Percentiles rank a stretch among this genome's conserved stretches.
phyloP scores from a whole-genome alignment of 768 basidiomycete genomes.

The Amanita rubescens region DNA sequence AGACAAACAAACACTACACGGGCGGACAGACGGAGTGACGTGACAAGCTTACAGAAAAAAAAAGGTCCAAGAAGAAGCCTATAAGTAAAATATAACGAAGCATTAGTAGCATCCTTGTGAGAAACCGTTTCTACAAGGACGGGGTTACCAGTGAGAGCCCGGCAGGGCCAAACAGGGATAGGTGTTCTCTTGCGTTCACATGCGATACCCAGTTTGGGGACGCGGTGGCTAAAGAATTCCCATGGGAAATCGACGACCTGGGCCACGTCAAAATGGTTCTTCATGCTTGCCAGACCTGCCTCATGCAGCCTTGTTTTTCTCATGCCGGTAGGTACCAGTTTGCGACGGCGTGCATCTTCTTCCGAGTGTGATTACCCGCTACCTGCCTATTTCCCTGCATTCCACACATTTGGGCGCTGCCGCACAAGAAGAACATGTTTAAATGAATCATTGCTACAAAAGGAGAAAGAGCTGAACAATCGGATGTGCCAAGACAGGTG shows the following conservation, averaged over 20 bases:
- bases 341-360: neutral
- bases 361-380: neutral
- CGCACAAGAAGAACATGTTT: neutral
- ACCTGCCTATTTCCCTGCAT: neutral
- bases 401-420: neutral
- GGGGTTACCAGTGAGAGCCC: neutral
- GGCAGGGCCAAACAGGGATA: neutral
- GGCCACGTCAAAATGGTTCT: neutral
- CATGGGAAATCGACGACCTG: neutral
- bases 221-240: neutral
- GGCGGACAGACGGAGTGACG: no score
- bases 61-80: no score
- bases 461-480: neutral
- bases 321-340: neutral
- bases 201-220: neutral
- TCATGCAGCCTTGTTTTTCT: neutral
- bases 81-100: no score
- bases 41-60: no score
- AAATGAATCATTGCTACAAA: neutral
- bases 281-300: neutral
- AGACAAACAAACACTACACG: no score
- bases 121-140: neutral
- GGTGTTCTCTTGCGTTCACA: neutral
- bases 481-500: constrained; percentile 1
- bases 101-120: no score